Evolutionary conservation across 768 basidiomycete species (phyloP), one percentile per base, ranked within the genome.

Genomic region (Mycena floridula): DNA sequence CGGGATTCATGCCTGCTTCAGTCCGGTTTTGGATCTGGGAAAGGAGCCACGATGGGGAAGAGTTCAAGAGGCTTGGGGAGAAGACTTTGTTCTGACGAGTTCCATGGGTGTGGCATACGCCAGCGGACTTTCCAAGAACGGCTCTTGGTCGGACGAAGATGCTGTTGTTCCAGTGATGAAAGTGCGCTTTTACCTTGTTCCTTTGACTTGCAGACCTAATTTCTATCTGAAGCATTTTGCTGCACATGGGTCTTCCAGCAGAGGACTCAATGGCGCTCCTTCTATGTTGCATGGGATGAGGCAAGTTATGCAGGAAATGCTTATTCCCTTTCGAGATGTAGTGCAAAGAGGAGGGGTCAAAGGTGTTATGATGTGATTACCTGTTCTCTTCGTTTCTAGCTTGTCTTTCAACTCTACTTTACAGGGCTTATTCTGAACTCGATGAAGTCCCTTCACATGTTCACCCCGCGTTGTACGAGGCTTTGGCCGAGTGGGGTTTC

Each of bases 11-110:
- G 51, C 47, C 13, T 59, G 57, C 43, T 44, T 59, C 6, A 44
- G 53, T 26, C 57, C 57, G 4, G 57, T 59, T n/a, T 49, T 59
- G 4, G 57, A 59, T 53, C 37, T 59, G 8, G 57, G 53, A n/a
- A 59, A 59, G 43, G 57, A 59, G 8, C 51, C 53, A 15, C 47
- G 57, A 23, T 59, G 57, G 57, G 57, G 57, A 2, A 21, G 57
- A 13, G 55, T 55, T 4, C 57, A 58, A 57, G 57, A 59, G 49
- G 55, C 57, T 13, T 59, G 57, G 57, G 57, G 57, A 22, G 57
- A 59, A 44, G 55, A 59, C 24, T 56, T 50, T 36, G 48, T 56
- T 9, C 54, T 52, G 13, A 59, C 57, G 3, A 42, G 55, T 5
- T 49, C 44, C 27, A 59, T 59, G 57, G 57, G 57, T 18, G 55